phyloP scores from a whole-genome alignment of 257 asterid genomes.

The Knoxia roxburghii region DNA sequence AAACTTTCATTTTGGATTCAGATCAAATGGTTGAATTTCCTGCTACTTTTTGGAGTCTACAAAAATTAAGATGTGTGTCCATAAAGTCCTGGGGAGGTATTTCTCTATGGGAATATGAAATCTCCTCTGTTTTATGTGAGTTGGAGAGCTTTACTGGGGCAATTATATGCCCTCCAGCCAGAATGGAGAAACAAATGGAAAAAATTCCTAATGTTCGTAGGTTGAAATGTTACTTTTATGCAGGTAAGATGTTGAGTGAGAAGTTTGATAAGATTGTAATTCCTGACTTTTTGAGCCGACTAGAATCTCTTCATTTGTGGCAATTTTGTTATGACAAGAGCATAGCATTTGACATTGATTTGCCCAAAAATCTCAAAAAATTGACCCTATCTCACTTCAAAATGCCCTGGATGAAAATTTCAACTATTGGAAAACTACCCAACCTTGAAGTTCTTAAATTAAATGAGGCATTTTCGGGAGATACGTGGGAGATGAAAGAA shows the following conservation, averaged over 20 bases:
- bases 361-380: neutral
- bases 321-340: no score
- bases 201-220: neutral
- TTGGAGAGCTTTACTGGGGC: neutral
- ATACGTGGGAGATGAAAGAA: neutral
- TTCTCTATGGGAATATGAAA: no score
- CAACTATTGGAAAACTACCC: neutral
- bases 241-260: neutral
- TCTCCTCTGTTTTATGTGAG: neutral
- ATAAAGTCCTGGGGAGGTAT: neutral
- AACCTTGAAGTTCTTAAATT: neutral
- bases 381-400: neutral
- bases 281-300: neutral
- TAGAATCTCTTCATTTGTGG: neutral
- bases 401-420: neutral
- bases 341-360: neutral
- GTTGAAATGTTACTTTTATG: neutral
- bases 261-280: neutral
- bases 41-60: neutral
- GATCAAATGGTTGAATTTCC: neutral
- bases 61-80: neutral
- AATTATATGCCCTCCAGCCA: neutral
- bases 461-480: neutral
- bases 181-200: neutral
- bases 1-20: neutral